Base-by-base conservation (phyloP, 345 rosid genomes). In the Carallia brachiata region DNA sequence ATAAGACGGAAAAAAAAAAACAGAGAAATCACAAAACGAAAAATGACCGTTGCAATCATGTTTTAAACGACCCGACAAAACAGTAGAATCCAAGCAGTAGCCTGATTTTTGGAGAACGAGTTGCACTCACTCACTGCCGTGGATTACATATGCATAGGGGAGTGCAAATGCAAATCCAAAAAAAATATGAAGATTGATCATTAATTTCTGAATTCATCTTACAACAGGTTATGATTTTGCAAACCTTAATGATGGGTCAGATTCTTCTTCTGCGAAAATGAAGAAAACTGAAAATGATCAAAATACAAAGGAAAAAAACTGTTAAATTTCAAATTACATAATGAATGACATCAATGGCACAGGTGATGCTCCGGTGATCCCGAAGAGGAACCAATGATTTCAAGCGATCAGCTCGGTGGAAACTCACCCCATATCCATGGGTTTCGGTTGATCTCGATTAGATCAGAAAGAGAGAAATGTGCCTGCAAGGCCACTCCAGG, bases 221-320 rank as follows among this genome's bases (percentile, higher is more conserved):
- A 23, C 32, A 56, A 37, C 56, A 30, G 13, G 71, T n/a, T 57
- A 32, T 18, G 27, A 32, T 68, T 23, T 47, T n/a, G 31, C 27
- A 44, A 47, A 18, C 15, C 9, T 15, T 59, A 57, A 44, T 17
- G 47, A 59, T 17, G 0, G 4, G 18, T 30, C 31, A 7, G 15
- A 7, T 56, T 56, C 32, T 12, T 44, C 2, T 23, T 44, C 4
- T 44, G 50, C 50, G 12, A 44, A 44, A 44, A 15, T 44, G 50
- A 40, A 40, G 12, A 40, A 40, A 56, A 70, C 44, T 48, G 75
- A 67, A 65, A 69, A 12, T 23, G 50, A 61, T 23, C 48, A 36
- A 53, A 53, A 7, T 53, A 37, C 50, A n/a, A n/a, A 16, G 31
- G 4, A 63, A 61, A 12, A 3, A 32, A 34, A 54, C 2, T 28